Base-by-base conservation (phyloP, 2,329 filamentous ascomycete species). In the Elsinoe arachidis region DNA sequence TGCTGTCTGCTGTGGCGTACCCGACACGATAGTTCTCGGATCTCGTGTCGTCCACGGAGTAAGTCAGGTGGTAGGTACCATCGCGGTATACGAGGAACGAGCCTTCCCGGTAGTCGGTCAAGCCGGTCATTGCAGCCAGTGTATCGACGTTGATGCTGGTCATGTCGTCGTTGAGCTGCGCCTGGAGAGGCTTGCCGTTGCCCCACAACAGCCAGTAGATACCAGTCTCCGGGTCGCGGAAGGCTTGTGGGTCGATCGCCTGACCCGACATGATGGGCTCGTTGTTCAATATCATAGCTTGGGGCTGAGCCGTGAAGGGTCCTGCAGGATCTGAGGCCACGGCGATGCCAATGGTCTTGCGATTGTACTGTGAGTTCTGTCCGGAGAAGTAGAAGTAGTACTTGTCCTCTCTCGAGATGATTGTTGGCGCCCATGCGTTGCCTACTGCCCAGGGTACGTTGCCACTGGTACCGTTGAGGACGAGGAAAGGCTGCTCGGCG, bases 41-140 rank as follows among this genome's bases (percentile, higher is more conserved):
- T 0, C 74, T 63, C 0, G 76, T 78, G 59, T 78, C 74, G 58
- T 74, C 75, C 57, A 77, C 75, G 0, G 74, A 77, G 61, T 77
- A 78, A 0, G 75, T 78, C 44, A 77, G 59, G 60, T 78, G 76
- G 61, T 78, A 78, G 7, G 74, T 62, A 0, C 75, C 75, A 1
- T 74, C 59, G 17, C 75, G 72, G 58, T 77, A 76, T 34, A 72
- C 70, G 44, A 78, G 66, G 61, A 77, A 78, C 56, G 38, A 59
- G 3, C 66, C 73, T 61, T 76, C 76, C n/a, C 71, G 69, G 67
- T 76, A 78, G 56, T 72, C 65, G 2, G 67, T 65, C 1, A 79
- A 66, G 0, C 75, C 75, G 0, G 63, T 56, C 49, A 75, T 65
- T 2, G 60, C 57, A 30, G 59, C 59, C 3, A 69, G 66, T 2